These are phyloP conservation scores for Venturia oleaginea DNA, from an alignment of 2,329 filamentous ascomycete species.

Conservation along the genomic window DNA sequence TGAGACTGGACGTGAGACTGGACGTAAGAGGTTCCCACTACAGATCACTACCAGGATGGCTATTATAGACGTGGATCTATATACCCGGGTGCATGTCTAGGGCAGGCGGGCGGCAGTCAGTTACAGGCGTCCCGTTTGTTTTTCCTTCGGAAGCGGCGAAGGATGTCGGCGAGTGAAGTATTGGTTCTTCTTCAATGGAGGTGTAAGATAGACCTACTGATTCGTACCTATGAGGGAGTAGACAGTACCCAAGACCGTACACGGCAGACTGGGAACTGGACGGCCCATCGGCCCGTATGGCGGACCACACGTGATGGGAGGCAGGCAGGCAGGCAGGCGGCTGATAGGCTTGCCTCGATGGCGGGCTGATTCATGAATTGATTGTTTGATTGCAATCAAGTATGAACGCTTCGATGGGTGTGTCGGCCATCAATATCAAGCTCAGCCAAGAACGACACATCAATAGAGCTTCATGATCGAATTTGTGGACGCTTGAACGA, in stretches of 20 bases:
- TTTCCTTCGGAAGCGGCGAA: neutral
- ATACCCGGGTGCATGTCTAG: neutral
- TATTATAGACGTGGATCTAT: neutral
- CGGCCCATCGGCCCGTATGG: too few species aligned
- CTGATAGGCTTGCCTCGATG: slow-evolving; percentile 22
- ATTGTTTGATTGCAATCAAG: too few species aligned
- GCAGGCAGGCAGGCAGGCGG: too few species aligned
- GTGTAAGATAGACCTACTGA: too few species aligned
- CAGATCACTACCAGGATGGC: neutral
- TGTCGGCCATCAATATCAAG: neutral
- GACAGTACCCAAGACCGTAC: too few species aligned
- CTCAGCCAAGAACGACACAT: neutral
- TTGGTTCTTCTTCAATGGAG: too few species aligned
- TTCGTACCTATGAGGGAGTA: too few species aligned
- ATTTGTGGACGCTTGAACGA: neutral
- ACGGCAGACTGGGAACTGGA: too few species aligned
- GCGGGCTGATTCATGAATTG: slow-evolving; percentile 11
- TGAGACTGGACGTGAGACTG: too few species aligned
- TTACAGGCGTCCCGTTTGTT: neutral
- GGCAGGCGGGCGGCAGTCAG: too few species aligned
- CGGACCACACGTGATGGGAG: neutral
- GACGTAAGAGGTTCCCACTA: neutral
- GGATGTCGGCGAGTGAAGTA: too few species aligned
- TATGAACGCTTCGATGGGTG: too few species aligned
- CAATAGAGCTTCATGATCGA: neutral